Base-by-base conservation (phyloP, 768 basidiomycete species). In the Termitomyces sp. region DNA sequence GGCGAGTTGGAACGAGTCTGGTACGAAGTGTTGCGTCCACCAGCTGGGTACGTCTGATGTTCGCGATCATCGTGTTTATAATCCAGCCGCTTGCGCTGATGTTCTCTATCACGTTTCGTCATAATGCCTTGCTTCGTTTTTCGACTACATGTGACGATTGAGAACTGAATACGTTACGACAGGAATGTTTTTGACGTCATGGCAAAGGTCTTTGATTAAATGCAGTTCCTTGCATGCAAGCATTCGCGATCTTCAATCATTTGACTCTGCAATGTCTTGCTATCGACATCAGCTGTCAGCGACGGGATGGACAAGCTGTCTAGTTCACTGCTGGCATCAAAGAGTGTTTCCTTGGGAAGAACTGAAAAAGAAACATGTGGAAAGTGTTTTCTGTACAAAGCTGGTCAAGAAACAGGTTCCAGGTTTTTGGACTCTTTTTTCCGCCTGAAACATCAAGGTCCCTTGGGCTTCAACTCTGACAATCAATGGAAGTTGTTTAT, bases 11-110 rank as follows among this genome's bases (percentile, higher is more conserved):
- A 49, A 35, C 61, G 68, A 56, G 68, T 77, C 7, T 61, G 69
- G 55, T 79, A 81, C 60, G 65, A 65, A 35, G 66, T 76, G 20
- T 51, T 61, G 67, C 66, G 40, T 5, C 73, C 72, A 16, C 66
- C 58, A 18, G 55, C 66, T n/a, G 66, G 67, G 76, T 77, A 60
- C 20, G 69, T 58, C 38, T 41, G 2, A n/a, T 26, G n/a, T 20
- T 47, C 23, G 16, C 18, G 1, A 47, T 33, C 5, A 12, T 5
- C 23, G 18, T 54, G 3, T 8, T 41, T 7, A 54, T n/a, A 3
- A 30, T 52, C 32, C 14, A 7, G 28, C 14, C 12, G 10, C 18
- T 46, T 47, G 2, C 4, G 6, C 4, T 8, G 18, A 4, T 14
- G 26, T 28, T 43, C 18, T 41, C 26, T 18, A 30, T 20, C 38